Conservation (phyloP, 106 monocot species). For the Vanilla planifolia region DNA sequence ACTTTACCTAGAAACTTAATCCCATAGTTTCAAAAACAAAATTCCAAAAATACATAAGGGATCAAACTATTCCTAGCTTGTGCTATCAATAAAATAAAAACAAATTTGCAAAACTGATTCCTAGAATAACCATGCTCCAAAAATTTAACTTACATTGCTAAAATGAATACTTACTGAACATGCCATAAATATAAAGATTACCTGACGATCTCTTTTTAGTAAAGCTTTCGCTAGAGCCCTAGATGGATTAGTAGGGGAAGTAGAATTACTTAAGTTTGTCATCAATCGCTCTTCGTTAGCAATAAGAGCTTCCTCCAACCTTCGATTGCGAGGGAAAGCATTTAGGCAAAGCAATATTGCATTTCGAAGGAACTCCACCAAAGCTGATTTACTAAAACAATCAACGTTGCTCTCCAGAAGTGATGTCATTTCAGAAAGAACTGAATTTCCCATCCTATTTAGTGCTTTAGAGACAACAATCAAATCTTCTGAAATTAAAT, state of each 20-base stretch:
- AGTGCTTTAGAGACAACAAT: conserved; percentile 14
- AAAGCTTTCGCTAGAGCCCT: conserved; percentile 66
- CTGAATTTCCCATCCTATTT: conserved; percentile 14
- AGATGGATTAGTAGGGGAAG: conserved; percentile 44
- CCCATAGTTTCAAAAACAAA: too few relatives aligned
- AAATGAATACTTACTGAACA: too few relatives aligned
- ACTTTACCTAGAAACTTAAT: too few relatives aligned
- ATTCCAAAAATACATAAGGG: too few relatives aligned
- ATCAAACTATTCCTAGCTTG: too few relatives aligned
- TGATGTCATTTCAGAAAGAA: conserved; percentile 14
- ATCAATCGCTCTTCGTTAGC: conserved; percentile 39
- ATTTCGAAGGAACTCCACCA: conserved; percentile 68
- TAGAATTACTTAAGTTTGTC: conserved; percentile 19
- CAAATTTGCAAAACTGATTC: too few relatives aligned
- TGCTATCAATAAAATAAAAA: too few relatives aligned
- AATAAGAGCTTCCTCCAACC: conserved; percentile 80
- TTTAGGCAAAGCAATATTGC: conserved; percentile 55
- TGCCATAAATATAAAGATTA: conserved; percentile 14
- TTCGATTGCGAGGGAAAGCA: conserved; percentile 71
- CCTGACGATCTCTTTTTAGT: conserved; percentile 90
- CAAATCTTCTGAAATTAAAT: conserved; percentile 43
- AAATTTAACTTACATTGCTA: not conserved
- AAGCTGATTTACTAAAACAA: conserved; percentile 18
- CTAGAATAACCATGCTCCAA: too few relatives aligned
- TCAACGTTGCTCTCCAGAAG: conserved; percentile 27